Conservation (phyloP, 1,139 yeast genomes). For the Protomyces inouyei region DNA sequence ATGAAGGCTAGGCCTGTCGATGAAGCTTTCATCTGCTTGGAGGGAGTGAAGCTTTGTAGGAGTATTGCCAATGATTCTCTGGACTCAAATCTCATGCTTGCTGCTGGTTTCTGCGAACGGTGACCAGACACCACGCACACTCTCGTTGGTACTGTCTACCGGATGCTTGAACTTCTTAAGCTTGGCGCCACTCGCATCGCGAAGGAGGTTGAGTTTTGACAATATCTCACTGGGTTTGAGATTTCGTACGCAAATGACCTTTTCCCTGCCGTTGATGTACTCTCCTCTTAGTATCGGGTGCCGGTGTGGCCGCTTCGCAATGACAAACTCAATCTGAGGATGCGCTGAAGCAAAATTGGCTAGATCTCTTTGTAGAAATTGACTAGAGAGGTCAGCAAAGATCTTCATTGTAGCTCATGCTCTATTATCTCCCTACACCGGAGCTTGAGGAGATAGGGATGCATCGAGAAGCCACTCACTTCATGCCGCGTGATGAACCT, state of each 20-base stretch:
- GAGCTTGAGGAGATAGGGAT: background rate
- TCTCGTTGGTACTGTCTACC: constrained; percentile 71
- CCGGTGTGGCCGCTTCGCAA: constrained; percentile 70
- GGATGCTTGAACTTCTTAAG: constrained; percentile 61
- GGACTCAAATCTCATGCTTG: constrained; percentile 9
- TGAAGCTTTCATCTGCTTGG: no score
- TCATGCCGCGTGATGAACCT: constrained; percentile 82
- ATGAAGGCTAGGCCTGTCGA: no score
- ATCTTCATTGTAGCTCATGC: background rate
- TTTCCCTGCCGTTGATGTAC: constrained; percentile 48
- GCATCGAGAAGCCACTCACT: constrained; percentile 35
- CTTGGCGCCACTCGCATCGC: constrained; percentile 57
- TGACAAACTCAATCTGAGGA: constrained; percentile 66
- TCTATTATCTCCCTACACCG: background rate
- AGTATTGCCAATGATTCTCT: background rate
- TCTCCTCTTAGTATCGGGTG: constrained; percentile 65
- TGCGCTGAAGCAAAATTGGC: constrained; percentile 54
- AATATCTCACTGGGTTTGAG: constrained; percentile 51
- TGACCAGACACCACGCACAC: constrained; percentile 97
- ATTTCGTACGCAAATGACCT: constrained; percentile 61
- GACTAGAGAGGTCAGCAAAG: constrained; percentile 41
- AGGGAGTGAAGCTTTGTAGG: no score
- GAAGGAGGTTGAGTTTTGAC: constrained; percentile 52
- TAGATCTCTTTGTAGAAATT: constrained; percentile 54
- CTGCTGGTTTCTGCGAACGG: constrained; percentile 59